Percentiles rank a stretch among this genome's conserved stretches.
phyloP scores from a whole-genome alignment of 2,329 filamentous ascomycete genomes.

The Ophiosphaerella herpotricha region DNA sequence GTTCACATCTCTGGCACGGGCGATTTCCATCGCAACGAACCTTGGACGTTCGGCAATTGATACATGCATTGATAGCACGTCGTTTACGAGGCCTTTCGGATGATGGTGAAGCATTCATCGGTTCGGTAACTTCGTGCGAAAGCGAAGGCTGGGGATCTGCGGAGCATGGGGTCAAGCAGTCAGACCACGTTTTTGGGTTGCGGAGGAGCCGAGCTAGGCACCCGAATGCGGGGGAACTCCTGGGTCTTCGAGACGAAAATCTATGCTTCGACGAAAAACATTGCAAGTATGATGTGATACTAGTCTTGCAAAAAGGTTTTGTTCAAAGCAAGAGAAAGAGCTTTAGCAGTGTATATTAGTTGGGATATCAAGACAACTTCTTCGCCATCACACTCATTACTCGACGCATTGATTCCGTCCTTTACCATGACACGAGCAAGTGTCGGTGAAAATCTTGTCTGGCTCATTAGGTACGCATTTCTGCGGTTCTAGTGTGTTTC shows the following conservation, averaged over 20 bases:
- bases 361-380: too few species aligned
- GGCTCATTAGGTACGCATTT: too few species aligned
- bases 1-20: conserved; percentile 37
- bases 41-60: conserved; percentile 36
- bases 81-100: conserved; percentile 35
- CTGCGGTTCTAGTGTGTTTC: too few species aligned
- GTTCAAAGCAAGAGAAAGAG: too few species aligned
- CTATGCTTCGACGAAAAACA: too few species aligned
- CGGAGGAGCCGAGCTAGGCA: conserved; percentile 1
- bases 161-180: background rate
- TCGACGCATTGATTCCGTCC: too few species aligned
- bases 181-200: background rate
- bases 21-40: conserved; percentile 39
- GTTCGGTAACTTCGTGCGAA: conserved; percentile 19
- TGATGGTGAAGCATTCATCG: conserved; percentile 12
- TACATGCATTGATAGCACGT: conserved; percentile 41
- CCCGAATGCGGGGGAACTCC: conserved; percentile 5
- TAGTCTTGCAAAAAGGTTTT: too few species aligned
- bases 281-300: too few species aligned
- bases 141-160: background rate
- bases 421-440: too few species aligned
- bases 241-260: background rate
- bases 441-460: too few species aligned
- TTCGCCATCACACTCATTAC: too few species aligned
- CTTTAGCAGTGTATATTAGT: too few species aligned